These are phyloP conservation scores for Xerocomellus dryophilus DNA, from an alignment of 768 basidiomycete species.

Conservation along the genomic window DNA sequence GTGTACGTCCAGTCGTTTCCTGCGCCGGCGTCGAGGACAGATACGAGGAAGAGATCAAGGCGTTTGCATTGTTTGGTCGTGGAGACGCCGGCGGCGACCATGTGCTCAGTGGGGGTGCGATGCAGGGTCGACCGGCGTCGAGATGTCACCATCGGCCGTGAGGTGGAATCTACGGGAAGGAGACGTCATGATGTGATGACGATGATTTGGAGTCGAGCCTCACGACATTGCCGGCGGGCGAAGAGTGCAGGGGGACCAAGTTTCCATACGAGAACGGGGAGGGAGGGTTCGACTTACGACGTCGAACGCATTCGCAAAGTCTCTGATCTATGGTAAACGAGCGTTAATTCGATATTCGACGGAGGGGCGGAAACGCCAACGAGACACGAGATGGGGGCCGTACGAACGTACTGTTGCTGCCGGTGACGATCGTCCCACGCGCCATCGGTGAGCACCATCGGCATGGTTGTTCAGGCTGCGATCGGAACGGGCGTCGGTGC, in stretches of 20 bases:
- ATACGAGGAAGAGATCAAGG: slow-evolving; percentile 86
- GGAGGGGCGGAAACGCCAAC: no score
- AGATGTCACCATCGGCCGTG: slow-evolving; percentile 92
- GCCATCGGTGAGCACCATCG: no score
- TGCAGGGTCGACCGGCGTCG: slow-evolving; percentile 63
- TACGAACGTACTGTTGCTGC: no score
- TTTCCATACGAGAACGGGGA: neutral
- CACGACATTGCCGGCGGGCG: neutral
- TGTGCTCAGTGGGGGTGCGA: slow-evolving; percentile 53
- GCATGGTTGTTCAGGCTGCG: no score
- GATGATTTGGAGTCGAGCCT: neutral
- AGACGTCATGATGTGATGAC: neutral
- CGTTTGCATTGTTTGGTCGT: slow-evolving; percentile 63
- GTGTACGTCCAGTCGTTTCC: slow-evolving; percentile 78
- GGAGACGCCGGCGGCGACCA: slow-evolving; percentile 51
- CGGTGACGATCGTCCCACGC: no score
- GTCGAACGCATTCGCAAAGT: slow-evolving; percentile 69
- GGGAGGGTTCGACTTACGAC: slow-evolving; percentile 42
- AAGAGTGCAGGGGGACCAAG: slow-evolving; percentile 4
- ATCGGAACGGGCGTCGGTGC: no score
- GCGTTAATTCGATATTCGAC: neutral
- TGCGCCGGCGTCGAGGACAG: slow-evolving; percentile 94
- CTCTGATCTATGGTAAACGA: slow-evolving; percentile 45
- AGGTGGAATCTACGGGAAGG: slow-evolving; percentile 62
- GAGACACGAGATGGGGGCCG: neutral